phyloP scores from a whole-genome alignment of 140 eudicot genomes.

The Cichorium intybus region DNA sequence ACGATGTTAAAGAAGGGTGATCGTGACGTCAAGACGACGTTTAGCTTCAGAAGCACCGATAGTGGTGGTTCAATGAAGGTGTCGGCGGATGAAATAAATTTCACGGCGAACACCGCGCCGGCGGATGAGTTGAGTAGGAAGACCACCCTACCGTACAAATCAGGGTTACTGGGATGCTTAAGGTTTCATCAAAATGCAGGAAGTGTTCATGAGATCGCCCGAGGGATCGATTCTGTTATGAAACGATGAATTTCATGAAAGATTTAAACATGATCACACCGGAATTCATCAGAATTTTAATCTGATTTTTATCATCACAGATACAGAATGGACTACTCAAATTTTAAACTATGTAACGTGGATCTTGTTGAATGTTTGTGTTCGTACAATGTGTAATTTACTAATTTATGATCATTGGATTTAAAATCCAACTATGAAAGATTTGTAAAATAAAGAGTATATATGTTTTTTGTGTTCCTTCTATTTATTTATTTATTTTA shows the following conservation, averaged over 20 bases:
- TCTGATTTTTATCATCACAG: conserved; percentile 12
- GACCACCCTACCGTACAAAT: conserved; percentile 50
- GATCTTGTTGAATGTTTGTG: conserved; percentile 2
- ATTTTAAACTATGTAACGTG: background rate
- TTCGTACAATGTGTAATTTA: conserved; percentile 15
- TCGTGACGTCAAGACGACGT: conserved; percentile 33
- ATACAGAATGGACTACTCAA: background rate
- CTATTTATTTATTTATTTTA: background rate
- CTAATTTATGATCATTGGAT: conserved; percentile 6
- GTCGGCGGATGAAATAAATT: conserved; percentile 63
- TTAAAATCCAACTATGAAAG: background rate
- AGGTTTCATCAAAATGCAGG: conserved; percentile 55
- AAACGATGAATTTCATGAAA: conserved; percentile 12
- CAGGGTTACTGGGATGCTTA: conserved; percentile 79
- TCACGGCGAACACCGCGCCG: conserved; percentile 37
- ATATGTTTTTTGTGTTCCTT: background rate
- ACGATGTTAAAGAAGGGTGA: conserved; percentile 19
- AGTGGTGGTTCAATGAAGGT: conserved; percentile 37
- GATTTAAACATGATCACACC: background rate
- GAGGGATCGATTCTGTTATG: conserved; percentile 38
- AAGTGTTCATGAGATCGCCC: conserved; percentile 39
- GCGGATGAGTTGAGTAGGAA: conserved; percentile 52
- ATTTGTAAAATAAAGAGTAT: conserved; percentile 13
- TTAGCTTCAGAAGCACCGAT: conserved; percentile 63
- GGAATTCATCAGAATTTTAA: background rate